phyloP scores from a whole-genome alignment of 306 rosid genomes.

The Ormosia semicastrata region DNA sequence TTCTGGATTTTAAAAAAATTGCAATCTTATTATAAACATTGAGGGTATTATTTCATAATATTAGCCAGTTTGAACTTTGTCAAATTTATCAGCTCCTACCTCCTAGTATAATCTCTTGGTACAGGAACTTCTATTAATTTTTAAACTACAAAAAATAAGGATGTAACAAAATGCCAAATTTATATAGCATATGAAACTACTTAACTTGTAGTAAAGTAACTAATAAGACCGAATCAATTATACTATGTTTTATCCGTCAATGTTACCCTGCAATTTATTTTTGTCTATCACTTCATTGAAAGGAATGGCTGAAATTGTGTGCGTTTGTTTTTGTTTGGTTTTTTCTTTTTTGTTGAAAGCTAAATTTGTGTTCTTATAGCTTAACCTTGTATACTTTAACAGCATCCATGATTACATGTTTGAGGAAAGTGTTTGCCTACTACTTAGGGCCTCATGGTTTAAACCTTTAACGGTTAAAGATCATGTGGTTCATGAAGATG shows the following conservation, averaged over 20 bases:
- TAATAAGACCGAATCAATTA: not conserved
- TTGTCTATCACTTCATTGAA: not conserved
- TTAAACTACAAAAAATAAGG: not conserved
- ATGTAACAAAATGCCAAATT: not conserved
- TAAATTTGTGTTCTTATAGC: not conserved
- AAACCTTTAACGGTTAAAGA: slow-evolving; percentile 52
- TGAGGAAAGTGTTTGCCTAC: slow-evolving; percentile 92
- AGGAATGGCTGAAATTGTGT: not conserved
- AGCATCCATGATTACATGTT: slow-evolving; percentile 82
- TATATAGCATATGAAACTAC: not conserved
- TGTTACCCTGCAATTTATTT: not conserved
- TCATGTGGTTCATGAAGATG: slow-evolving; percentile 35
- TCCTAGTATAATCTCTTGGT: not conserved
- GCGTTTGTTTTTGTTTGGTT: not conserved
- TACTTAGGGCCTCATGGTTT: slow-evolving; percentile 88
- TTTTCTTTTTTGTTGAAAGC: not conserved
- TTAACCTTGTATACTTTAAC: not conserved
- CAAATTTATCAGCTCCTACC: not conserved
- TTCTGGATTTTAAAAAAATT: not conserved
- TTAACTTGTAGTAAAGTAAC: not conserved
- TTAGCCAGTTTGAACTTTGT: not conserved
- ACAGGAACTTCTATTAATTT: not conserved
- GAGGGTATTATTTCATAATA: not conserved
- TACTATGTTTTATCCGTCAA: not conserved
- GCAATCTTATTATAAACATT: not conserved